Conservation (phyloP, 169 alveolate genomes). For the Babesia bovis region DNA sequence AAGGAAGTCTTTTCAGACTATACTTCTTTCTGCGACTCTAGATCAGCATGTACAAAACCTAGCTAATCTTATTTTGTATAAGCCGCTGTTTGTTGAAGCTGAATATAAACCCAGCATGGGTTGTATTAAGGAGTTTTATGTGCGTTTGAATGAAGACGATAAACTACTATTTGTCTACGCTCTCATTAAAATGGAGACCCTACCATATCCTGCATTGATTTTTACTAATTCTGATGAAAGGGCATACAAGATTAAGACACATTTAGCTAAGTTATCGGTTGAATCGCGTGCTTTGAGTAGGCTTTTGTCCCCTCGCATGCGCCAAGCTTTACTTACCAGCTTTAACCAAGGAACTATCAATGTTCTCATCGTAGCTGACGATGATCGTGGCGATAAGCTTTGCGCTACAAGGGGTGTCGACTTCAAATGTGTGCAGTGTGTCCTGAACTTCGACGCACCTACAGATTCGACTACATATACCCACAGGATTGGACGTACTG, state of each 20-base stretch:
- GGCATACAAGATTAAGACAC: conserved; percentile 53
- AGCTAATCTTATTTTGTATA: conserved; percentile 52
- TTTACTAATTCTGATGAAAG: conserved; percentile 55
- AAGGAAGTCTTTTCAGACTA: conserved; percentile 53
- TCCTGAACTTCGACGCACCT: conserved; percentile 98
- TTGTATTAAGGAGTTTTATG: conserved; percentile 44
- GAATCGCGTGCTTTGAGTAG: conserved; percentile 43
- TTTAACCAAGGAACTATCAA: conserved; percentile 57
- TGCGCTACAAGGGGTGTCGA: conserved; percentile 95
- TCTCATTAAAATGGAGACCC: conserved; percentile 45
- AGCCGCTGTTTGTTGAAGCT: conserved; percentile 52
- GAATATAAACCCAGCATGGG: conserved; percentile 45
- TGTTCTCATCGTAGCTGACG: conserved; percentile 42
- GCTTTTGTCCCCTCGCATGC: conserved; percentile 47
- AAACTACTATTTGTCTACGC: conserved; percentile 33
- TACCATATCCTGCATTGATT: conserved; percentile 48
- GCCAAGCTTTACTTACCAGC: conserved; percentile 47
- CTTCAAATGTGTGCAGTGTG: conserved; percentile 92
- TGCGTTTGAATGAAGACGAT: conserved; percentile 28
- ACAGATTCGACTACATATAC: conserved; percentile 92
- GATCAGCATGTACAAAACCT: conserved; percentile 45
- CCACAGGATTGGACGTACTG: conserved; percentile 96
- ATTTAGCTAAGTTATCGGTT: conserved; percentile 41
- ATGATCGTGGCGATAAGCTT: conserved; percentile 76
- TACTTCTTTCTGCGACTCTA: conserved; percentile 58